Percentiles rank a stretch among this genome's conserved stretches.
Conservation (phyloP, 2,329 filamentous ascomycete genomes). For the Phaeosphaeria sp. region DNA sequence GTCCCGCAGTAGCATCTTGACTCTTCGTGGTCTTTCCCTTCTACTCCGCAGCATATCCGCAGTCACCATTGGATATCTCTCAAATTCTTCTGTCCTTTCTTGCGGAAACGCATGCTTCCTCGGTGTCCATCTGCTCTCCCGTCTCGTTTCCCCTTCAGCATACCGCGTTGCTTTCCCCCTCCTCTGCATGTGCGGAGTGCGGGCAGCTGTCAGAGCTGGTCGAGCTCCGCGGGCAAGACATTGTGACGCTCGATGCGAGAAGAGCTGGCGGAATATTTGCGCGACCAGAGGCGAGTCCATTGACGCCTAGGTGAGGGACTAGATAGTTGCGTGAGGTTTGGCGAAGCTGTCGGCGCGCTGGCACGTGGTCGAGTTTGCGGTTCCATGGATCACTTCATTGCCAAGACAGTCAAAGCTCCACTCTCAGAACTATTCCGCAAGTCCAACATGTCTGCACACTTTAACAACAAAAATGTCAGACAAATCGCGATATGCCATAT, state of each 20-base stretch:
- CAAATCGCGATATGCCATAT: constrained; percentile 63
- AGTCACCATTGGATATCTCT: constrained; percentile 83
- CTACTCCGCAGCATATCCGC: constrained; percentile 76
- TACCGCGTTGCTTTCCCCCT: constrained; percentile 40
- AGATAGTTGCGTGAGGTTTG: constrained; percentile 17
- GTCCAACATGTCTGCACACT: neutral
- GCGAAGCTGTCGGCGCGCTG: constrained; percentile 20
- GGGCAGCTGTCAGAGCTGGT: constrained; percentile 48
- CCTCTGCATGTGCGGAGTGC: constrained; percentile 34
- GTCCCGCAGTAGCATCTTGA: constrained; percentile 97
- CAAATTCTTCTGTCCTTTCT: constrained; percentile 82
- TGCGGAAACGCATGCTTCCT: constrained; percentile 75
- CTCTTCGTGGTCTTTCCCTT: constrained; percentile 78
- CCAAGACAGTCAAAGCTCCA: constrained; percentile 41
- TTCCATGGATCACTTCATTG: constrained; percentile 13
- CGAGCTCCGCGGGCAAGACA: constrained; percentile 56
- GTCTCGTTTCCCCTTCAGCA: constrained; percentile 48
- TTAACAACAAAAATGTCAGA: constrained; percentile 38
- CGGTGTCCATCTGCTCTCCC: constrained; percentile 85
- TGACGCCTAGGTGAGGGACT: constrained; percentile 24
- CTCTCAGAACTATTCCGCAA: constrained; percentile 11
- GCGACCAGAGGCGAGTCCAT: constrained; percentile 86
- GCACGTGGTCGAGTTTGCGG: constrained; percentile 36
- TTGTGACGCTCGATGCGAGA: constrained; percentile 71
- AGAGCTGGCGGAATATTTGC: constrained; percentile 84